A percentile compares a stretch with the other conserved stretches of the same genome.
phyloP scores from a whole-genome alignment of 2,329 filamentous ascomycete genomes.

The Raffaelea arxii region DNA sequence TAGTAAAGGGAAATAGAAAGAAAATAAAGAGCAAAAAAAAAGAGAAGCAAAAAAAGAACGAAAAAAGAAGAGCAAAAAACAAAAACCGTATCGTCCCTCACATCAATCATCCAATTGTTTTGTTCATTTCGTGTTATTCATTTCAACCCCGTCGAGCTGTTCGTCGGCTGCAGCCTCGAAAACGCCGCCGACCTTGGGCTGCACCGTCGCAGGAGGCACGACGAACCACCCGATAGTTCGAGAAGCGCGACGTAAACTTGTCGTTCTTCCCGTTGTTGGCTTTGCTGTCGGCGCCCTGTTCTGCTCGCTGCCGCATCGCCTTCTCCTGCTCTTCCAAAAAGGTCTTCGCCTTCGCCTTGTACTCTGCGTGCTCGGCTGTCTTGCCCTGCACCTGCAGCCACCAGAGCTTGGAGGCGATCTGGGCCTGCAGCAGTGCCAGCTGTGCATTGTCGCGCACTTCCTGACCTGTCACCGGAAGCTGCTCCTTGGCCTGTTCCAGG shows the following conservation, averaged over 20 bases:
- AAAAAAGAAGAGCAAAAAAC: neutral
- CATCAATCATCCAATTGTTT: no score
- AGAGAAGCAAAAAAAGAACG: neutral
- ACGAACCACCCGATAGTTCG: no score
- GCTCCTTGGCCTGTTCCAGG: conserved; percentile 16
- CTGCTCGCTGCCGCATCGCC: no score
- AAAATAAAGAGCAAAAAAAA: neutral
- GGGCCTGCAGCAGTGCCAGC: conserved; percentile 8
- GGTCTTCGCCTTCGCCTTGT: conserved; percentile 7
- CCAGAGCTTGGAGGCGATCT: conserved; percentile 13
- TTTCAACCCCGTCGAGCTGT: no score
- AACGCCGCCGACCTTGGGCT: no score
- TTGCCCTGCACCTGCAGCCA: conserved; percentile 13
- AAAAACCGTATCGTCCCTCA: no score
- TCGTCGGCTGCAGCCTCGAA: no score
- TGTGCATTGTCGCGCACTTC: neutral
- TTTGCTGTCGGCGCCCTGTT: neutral
- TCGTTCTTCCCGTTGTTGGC: neutral
- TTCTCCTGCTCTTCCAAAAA: conserved; percentile 6
- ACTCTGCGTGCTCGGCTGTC: conserved; percentile 7
- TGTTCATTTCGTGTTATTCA: neutral
- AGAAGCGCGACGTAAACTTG: no score
- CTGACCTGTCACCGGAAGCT: no score
- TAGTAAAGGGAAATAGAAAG: neutral
- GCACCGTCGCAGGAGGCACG: no score